Conservation (phyloP, 257 asterid species). For the Solanum pinnatisectum region DNA sequence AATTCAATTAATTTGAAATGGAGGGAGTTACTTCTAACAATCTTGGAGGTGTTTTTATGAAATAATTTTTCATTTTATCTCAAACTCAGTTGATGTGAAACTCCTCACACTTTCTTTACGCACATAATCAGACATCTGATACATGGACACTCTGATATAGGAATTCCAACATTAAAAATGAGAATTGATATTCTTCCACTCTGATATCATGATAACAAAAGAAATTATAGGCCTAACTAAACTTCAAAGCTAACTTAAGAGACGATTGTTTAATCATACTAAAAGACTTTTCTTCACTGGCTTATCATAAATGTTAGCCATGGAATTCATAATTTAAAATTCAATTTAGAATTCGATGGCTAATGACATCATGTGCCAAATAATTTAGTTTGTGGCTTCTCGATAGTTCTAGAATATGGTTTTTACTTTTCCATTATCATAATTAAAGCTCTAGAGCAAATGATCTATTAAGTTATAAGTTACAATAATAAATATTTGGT, state of each 20-base stretch:
- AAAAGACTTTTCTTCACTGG: neutral
- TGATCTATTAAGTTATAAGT: too few relatives aligned
- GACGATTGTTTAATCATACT: too few relatives aligned
- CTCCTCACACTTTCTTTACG: neutral
- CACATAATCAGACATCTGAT: fast-evolving
- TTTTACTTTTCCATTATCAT: neutral
- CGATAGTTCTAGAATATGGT: neutral
- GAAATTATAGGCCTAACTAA: neutral
- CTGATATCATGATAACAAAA: neutral
- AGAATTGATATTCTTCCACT: neutral
- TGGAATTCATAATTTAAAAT: neutral
- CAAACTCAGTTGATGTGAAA: neutral
- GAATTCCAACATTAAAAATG: fast-evolving
- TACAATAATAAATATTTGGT: neutral
- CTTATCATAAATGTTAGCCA: neutral
- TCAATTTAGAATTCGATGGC: neutral
- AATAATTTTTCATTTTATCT: neutral
- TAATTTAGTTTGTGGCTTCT: neutral
- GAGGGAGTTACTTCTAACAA: neutral
- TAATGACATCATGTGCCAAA: neutral
- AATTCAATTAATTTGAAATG: too few relatives aligned
- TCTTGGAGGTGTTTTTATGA: neutral
- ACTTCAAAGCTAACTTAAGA: neutral
- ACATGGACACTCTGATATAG: neutral
- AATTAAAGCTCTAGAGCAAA: neutral